Base-by-base conservation (phyloP, 192 early-diverging fungal species). In the Gamsiella multidivaricata region DNA sequence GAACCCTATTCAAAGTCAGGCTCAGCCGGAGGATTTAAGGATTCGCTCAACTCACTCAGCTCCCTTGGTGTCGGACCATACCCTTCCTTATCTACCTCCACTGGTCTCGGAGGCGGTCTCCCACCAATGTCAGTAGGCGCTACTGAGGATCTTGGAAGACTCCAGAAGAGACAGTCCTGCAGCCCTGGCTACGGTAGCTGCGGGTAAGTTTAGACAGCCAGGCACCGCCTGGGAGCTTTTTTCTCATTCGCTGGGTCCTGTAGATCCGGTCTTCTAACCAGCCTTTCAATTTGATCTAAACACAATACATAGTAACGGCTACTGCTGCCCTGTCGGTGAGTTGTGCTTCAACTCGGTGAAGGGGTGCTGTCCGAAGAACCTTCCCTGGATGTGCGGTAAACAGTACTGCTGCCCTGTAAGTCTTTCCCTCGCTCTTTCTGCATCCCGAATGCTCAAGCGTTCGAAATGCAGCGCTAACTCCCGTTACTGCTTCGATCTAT, bases 331-430 rank as follows among this genome's bases (percentile, higher is more conserved):
- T 1, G 51, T 7, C 5, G 39, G 10, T 23, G 42, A 56, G 3
- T n/a, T 50, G 3, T 71, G 69, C 54, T 51, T 49, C 22, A 0
- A 15, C 2, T 3, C 32, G 0, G 5, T 3, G 17, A 22, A 34
- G 10, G 39, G 43, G 3, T 71, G 69, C 61, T 71, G 69, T 33
- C 34, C 43, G 25, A 29, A 6, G 10, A 8, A 0, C 18, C 22
- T 28, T 2, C 51, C 31, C 0, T 71, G 43, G 39, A 23, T 43
- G 32, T 71, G 69, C 54, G 42, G 42, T 20, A 45, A 46, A 9
- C 45, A 34, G 5, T 57, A 71, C 45, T 71, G 69, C 46, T 70
- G 68, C 42, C 68, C 59, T 46, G 68, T 70, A 69, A 69, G 67
- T 55, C 8, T 26, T 49, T 17, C 28, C 6, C 23, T 18, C n/a